Conservation (phyloP, 2,329 filamentous ascomycete genomes). For the Monosporascus sp. region DNA sequence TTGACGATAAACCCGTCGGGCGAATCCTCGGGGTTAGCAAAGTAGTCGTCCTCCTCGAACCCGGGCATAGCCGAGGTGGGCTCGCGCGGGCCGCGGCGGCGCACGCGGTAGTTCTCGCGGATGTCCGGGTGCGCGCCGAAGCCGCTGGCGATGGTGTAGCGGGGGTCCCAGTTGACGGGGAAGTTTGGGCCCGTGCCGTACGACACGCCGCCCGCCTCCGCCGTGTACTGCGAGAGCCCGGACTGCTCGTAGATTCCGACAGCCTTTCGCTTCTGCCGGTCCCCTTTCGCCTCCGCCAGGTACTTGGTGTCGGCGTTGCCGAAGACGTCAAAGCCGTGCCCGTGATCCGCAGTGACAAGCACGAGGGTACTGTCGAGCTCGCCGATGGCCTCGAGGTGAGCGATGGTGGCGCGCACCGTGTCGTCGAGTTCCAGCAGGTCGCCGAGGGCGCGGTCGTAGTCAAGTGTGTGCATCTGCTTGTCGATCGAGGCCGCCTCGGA, state of each 20-base stretch:
- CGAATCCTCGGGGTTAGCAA: slow-evolving; percentile 63
- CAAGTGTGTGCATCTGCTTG: slow-evolving; percentile 83
- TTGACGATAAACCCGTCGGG: slow-evolving; percentile 66
- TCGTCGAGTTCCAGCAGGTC: slow-evolving; percentile 84
- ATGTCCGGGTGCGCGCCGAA: slow-evolving; percentile 67
- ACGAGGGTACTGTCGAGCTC: slow-evolving; percentile 72
- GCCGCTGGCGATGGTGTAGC: slow-evolving; percentile 73
- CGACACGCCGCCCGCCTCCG: slow-evolving; percentile 49
- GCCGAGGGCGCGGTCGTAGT: slow-evolving; percentile 80
- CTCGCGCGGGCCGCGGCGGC: slow-evolving; percentile 58
- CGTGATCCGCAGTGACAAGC: slow-evolving; percentile 80
- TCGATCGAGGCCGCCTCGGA: slow-evolving; percentile 79
- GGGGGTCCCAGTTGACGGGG: slow-evolving; percentile 78
- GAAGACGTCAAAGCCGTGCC: slow-evolving; percentile 84
- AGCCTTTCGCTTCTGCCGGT: slow-evolving; percentile 69
- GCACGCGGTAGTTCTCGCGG: slow-evolving; percentile 70
- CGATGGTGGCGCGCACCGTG: slow-evolving; percentile 69
- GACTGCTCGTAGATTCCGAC: slow-evolving; percentile 69
- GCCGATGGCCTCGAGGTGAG: slow-evolving; percentile 59
- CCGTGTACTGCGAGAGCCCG: slow-evolving; percentile 69
- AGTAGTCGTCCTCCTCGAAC: slow-evolving; percentile 49
- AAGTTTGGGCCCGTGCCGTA: slow-evolving; percentile 73
- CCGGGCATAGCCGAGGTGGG: slow-evolving; percentile 52
- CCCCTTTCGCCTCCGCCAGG: slow-evolving; percentile 56
- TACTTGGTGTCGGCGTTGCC: slow-evolving; percentile 78